These are phyloP conservation scores for Penicillium palitans DNA, from an alignment of 2,329 filamentous ascomycete genomes.

Conservation along the genomic window DNA sequence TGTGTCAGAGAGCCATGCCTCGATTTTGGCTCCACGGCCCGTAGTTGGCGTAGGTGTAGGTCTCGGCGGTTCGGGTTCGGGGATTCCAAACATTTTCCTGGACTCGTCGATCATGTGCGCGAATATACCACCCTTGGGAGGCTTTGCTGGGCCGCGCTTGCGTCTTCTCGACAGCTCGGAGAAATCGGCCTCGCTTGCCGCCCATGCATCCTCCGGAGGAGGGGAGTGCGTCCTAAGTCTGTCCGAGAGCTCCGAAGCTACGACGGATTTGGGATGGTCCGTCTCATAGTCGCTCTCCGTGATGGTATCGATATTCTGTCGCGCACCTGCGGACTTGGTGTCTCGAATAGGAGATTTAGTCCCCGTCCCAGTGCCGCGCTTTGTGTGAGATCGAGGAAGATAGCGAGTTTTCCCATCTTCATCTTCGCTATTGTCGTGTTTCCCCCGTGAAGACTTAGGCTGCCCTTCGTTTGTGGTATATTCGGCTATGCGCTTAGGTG, in stretches of 20 bases:
- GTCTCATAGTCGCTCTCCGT: conserved; percentile 25
- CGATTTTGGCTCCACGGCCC: conserved; percentile 54
- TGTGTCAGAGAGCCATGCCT: conserved; percentile 62
- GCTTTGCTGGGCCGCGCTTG: conserved; percentile 34
- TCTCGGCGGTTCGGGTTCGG: conserved; percentile 38
- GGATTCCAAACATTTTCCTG: conserved; percentile 47
- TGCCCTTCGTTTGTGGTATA: conserved; percentile 37
- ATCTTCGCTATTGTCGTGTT: conserved; percentile 29
- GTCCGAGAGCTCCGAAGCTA: conserved; percentile 26
- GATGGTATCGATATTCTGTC: conserved; percentile 22
- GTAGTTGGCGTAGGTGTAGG: conserved; percentile 43
- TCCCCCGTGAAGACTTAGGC: conserved; percentile 29
- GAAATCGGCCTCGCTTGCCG: conserved; percentile 42
- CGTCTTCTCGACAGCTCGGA: conserved; percentile 41
- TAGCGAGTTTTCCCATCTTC: conserved; percentile 26
- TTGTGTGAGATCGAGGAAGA: conserved; percentile 28
- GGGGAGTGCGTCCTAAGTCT: conserved; percentile 29
- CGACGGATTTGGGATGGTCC: conserved; percentile 26
- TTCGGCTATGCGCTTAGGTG: conserved; percentile 45
- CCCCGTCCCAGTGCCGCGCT: conserved; percentile 29
- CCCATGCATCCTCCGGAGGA: conserved; percentile 35
- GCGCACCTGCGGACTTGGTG: conserved; percentile 20
- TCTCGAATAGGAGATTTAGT: conserved; percentile 29
- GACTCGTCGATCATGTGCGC: conserved; percentile 48
- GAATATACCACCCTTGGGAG: conserved; percentile 45